Conservation (phyloP, 2,329 filamentous ascomycete species). For the Berkeleyomyces rouxiae region DNA sequence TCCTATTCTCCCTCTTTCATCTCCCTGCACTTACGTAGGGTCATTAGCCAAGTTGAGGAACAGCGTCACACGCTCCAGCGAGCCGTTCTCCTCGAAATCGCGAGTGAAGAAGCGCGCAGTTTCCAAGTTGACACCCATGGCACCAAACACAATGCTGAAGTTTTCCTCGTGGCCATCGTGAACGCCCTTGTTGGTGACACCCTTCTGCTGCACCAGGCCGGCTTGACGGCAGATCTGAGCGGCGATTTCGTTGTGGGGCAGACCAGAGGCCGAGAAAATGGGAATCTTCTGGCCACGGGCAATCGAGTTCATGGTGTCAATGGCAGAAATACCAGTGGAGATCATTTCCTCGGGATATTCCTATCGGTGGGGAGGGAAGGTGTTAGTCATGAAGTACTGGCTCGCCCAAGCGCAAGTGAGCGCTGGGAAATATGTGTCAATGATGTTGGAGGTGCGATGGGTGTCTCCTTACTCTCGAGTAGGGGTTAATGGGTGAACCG, state of each 20-base stretch:
- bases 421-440: too few species aligned
- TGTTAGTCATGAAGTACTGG: neutral
- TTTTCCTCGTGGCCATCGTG: constrained; percentile 98
- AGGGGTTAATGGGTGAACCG: constrained; percentile 95
- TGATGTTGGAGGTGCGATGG: neutral
- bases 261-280: constrained; percentile 95
- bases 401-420: too few species aligned
- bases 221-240: constrained; percentile 98
- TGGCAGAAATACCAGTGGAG: constrained; percentile 95
- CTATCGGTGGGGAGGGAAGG: constrained; percentile 26
- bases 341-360: constrained; percentile 99
- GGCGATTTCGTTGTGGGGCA: constrained; percentile 98
- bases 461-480: constrained; percentile 56
- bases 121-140: constrained; percentile 99
- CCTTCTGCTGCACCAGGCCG: constrained; percentile 64
- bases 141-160: constrained; percentile 98
- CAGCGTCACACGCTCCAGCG: constrained; percentile 87
- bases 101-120: constrained; percentile 96
- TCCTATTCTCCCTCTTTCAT: neutral
- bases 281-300: constrained; percentile 98
- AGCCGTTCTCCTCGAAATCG: constrained; percentile 98
- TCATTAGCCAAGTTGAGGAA: constrained; percentile 99
- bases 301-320: constrained; percentile 96
- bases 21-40: constrained; percentile 56
- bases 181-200: constrained; percentile 75